Percentiles rank a stretch among this genome's conserved stretches.
Evolutionary conservation across 129 eudicot species (phyloP).

Genomic region (Logfia minima): DNA sequence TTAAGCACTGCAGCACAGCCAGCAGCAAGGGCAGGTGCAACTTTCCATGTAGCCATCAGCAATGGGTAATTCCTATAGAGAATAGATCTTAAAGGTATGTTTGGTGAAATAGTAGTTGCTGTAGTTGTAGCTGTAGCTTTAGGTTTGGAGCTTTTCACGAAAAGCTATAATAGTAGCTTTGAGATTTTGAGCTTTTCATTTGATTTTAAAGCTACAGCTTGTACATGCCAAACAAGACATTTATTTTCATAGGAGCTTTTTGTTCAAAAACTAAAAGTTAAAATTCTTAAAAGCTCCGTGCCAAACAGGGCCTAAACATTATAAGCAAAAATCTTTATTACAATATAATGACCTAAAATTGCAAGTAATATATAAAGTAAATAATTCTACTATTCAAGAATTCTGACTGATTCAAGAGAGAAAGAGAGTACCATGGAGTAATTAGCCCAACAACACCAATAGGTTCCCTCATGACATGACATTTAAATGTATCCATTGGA

Average conservation of each 20-base stretch:
- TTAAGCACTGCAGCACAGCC: conserved; percentile 97
- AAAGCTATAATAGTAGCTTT: no score
- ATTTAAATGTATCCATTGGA: conserved; percentile 84
- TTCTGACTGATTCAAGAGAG: neutral
- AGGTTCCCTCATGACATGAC: conserved; percentile 80
- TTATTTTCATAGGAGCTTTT: no score
- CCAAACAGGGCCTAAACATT: no score
- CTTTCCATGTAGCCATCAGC: conserved; percentile 98
- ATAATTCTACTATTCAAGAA: neutral
- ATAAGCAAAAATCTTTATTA: neutral
- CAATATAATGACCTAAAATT: neutral
- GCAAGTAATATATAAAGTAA: neutral
- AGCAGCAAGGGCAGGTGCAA: conserved; percentile 99
- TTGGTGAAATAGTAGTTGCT: no score
- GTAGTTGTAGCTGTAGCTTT: no score
- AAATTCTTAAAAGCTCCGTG: no score
- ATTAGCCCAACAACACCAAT: conserved; percentile 94
- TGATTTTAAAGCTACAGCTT: no score
- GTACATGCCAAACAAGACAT: no score
- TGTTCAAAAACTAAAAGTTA: no score
- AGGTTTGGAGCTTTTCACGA: no score
- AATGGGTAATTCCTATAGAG: conserved; percentile 84
- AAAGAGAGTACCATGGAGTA: conserved; percentile 71
- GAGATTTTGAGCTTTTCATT: no score
- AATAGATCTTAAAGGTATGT: neutral